phyloP scores from a whole-genome alignment of 2,329 filamentous ascomycete genomes.

The Cucurbitaria berberidis region DNA sequence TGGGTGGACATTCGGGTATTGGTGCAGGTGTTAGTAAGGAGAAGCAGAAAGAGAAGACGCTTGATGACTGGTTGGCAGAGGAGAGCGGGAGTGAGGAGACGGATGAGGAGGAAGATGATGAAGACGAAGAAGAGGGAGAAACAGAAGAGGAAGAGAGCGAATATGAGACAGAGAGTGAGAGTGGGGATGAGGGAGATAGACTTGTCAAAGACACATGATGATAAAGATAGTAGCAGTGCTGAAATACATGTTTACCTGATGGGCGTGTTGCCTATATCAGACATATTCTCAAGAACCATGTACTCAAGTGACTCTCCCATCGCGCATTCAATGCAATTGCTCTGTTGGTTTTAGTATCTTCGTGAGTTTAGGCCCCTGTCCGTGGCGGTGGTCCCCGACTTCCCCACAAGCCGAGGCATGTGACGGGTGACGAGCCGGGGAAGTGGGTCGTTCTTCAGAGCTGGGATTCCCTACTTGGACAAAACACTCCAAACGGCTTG shows the following conservation, averaged over 20 bases:
- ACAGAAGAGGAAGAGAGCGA: conserved; percentile 62
- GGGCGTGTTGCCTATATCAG: no score
- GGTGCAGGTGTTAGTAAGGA: conserved; percentile 18
- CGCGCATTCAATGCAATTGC: no score
- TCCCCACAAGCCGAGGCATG: conserved; percentile 29
- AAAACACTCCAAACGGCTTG: background rate
- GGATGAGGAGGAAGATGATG: conserved; percentile 59
- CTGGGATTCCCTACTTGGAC: background rate
- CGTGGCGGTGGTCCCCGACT: conserved; percentile 8
- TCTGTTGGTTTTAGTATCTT: no score
- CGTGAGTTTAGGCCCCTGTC: no score
- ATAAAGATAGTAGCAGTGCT: background rate
- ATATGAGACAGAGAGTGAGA: conserved; percentile 65
- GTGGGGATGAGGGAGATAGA: conserved; percentile 45
- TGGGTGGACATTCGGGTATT: conserved; percentile 24
- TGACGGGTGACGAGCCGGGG: conserved; percentile 13
- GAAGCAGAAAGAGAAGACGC: conserved; percentile 69
- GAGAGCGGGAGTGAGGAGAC: conserved; percentile 57
- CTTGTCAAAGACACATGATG: conserved; percentile 37
- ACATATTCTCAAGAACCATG: no score
- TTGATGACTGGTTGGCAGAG: conserved; percentile 89
- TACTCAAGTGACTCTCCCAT: background rate
- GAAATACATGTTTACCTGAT: no score
- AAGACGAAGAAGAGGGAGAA: conserved; percentile 59
- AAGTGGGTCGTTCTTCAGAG: conserved; percentile 12